Evolutionary conservation across 169 alveolate species (phyloP), one percentile per base, ranked within the genome.

Genomic region (Ichthyophthirius multifiliis): DNA sequence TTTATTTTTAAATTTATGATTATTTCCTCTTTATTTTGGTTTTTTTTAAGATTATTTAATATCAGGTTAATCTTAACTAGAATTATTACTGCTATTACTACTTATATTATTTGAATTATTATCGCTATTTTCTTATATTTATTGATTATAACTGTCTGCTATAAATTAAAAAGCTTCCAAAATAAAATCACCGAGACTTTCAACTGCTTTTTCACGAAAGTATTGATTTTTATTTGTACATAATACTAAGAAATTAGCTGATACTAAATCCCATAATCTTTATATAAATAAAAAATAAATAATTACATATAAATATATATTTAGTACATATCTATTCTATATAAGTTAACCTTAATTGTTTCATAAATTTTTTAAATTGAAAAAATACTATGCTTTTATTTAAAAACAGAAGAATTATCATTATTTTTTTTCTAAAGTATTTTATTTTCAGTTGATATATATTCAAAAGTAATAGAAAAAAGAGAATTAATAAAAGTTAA

Each of bases 151-250:
- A n/a, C n/a, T 31, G 18, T 37, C 77, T 67, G 35, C 35, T 67
- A 67, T 35, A 67, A 37, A 67, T 37, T 34, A 16, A 37, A 67
- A 67, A 1, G 77, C 7, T 20, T 67, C 77, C 20, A 20, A 37
- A 37, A 67, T 44, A 34, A 67, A 37, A 37, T 67, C 35, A 4
- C 77, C 77, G 23, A 67, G 18, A 0, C 34, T 37, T 37, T 67
- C 77, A 39, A 67, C 77, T 2, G 55, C 77, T 5, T 37, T 67
- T 41, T 34, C 39, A n/a, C 62, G n/a, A 67, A 34, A 39, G 27
- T 18, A 67, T 5, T 67, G 0, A n/a, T 67, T 67, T 34, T 44
- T 37, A 39, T 27, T 67, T 5, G 77, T 37, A 4, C 64, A 47
- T 9, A 34, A 35, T 37, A 30, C 35, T 0, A 34, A 10, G 16